Percentiles rank a stretch among this genome's conserved stretches.
Evolutionary conservation across 495 filamentous ascomycete species (phyloP).

Genomic region (Aspergillus asperescens): DNA sequence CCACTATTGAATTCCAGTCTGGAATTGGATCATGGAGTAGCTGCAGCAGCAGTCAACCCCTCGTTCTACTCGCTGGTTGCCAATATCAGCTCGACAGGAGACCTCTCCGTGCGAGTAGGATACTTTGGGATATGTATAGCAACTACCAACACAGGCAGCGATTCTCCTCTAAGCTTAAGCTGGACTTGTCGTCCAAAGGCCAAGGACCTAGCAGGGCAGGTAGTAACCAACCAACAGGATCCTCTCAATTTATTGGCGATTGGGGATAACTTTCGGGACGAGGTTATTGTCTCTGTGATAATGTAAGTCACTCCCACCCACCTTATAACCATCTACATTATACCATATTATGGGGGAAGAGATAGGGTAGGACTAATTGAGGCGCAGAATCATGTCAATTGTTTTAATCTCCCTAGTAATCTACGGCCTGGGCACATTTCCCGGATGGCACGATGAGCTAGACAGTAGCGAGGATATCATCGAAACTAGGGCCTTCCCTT

Average conservation of each 20-base stretch:
- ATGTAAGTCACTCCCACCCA: background rate
- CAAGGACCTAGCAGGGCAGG: background rate
- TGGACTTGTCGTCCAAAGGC: background rate
- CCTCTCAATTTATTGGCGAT: background rate
- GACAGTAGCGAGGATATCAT: background rate
- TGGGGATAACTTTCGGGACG: background rate
- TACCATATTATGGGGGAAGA: too few species aligned
- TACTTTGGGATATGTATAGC: slow-evolving; percentile 2
- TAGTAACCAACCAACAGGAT: background rate
- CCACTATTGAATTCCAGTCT: background rate
- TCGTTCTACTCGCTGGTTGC: background rate
- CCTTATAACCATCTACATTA: background rate
- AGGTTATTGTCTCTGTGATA: background rate
- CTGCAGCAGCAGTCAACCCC: background rate
- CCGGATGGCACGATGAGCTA: background rate
- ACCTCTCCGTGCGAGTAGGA: background rate
- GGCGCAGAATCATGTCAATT: background rate
- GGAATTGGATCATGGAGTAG: too few species aligned
- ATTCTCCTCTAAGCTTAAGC: too few species aligned
- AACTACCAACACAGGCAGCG: background rate
- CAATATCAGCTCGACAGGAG: background rate
- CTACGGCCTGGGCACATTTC: background rate
- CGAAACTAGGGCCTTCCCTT: background rate
- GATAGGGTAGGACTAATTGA: too few species aligned
- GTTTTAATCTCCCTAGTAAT: background rate